A percentile compares a stretch with the other conserved stretches of the same genome.
phyloP scores from a whole-genome alignment of 2,329 filamentous ascomycete genomes.

The Pyrenophora tritici-repentis region DNA sequence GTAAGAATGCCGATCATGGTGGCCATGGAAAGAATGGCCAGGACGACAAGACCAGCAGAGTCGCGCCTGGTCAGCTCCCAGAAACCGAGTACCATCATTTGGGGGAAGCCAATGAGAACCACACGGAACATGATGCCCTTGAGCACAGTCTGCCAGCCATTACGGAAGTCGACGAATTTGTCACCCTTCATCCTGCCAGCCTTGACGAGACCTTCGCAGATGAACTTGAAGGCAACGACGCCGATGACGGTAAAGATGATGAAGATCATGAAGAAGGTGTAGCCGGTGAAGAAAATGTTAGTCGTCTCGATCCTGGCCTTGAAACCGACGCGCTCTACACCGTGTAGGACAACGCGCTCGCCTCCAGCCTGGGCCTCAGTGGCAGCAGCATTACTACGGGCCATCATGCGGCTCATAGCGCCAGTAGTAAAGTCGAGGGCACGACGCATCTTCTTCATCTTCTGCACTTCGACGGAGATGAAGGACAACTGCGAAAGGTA shows the following conservation, averaged over 20 bases:
- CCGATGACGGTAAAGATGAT: slow-evolving; percentile 73
- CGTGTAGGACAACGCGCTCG: slow-evolving; percentile 64
- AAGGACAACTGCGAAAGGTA: slow-evolving; percentile 74
- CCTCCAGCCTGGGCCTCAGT: slow-evolving; percentile 39
- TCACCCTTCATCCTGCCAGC: slow-evolving; percentile 79
- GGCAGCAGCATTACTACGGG: slow-evolving; percentile 55
- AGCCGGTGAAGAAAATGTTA: slow-evolving; percentile 90
- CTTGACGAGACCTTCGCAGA: slow-evolving; percentile 76
- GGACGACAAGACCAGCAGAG: slow-evolving; percentile 81
- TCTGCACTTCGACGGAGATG: slow-evolving; percentile 84
- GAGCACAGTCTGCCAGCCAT: slow-evolving; percentile 88
- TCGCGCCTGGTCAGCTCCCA: slow-evolving; percentile 91
- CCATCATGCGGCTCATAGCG: slow-evolving; percentile 40
- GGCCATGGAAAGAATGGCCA: slow-evolving; percentile 87
- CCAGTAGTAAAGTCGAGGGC: slow-evolving; percentile 29
- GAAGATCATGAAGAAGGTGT: slow-evolving; percentile 87
- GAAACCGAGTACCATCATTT: slow-evolving; percentile 86
- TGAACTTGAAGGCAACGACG: slow-evolving; percentile 78
- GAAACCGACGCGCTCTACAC: slow-evolving; percentile 90
- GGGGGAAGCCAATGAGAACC: slow-evolving; percentile 86
- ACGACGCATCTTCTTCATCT: slow-evolving; percentile 63
- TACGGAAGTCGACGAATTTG: slow-evolving; percentile 90
- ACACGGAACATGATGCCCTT: slow-evolving; percentile 94
- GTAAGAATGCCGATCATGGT: slow-evolving; percentile 76
- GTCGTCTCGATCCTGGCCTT: slow-evolving; percentile 81